Evolutionary conservation across 805 yeast genomes (phyloP), one percentile per base, ranked within the genome.

Genomic region (Zygosaccharomyces gambellarensis): DNA sequence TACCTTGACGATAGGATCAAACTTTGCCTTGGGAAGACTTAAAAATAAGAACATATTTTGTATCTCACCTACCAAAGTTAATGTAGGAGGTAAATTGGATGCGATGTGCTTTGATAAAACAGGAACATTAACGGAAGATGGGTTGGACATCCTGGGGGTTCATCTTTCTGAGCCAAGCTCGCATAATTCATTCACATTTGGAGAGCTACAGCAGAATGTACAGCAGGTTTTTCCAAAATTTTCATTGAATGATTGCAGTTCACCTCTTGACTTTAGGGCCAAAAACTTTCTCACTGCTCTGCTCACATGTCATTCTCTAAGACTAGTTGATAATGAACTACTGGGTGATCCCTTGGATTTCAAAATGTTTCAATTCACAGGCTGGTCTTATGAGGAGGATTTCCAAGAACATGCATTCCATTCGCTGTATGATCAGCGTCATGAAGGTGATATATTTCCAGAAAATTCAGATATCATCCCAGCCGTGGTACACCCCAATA

Each of bases 121-220:
- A 0, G 99, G 99, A 2, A 94, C 99, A 0, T 72, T 94, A 54
- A 94, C 99, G 0, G 98, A 94, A 62, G 99, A 94, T 64, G 98
- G 98, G 0, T 73, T 94, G 32, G 98, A 92, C 64, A 87, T 94
- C 2, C 73, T 90, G 60, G 86, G 87, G 6, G 75, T 81, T n/a
- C 83, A 78, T 48, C 51, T 55, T 25, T 63, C 54, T 8, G 55
- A 57, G 36, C 63, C 67, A 7, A 46, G 32, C 9, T 43, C 53
- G 1, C 56, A 47, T 27, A 52, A 49, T 14, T 52, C 54, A 3
- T 57, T 47, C n/a, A 51, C 52, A 17, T 66, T 71, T 41, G 61
- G 68, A 22, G 57, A 54, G 2, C 45, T 71, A 28, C 53, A 62
- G 6, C 58, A 48, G 3, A 55, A 54, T 41, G 56, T 58, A 6